Evolutionary conservation across 169 alveolate genomes (phyloP), one percentile per base, ranked within the genome.

Genomic region (Cyclospora cayetanensis): DNA sequence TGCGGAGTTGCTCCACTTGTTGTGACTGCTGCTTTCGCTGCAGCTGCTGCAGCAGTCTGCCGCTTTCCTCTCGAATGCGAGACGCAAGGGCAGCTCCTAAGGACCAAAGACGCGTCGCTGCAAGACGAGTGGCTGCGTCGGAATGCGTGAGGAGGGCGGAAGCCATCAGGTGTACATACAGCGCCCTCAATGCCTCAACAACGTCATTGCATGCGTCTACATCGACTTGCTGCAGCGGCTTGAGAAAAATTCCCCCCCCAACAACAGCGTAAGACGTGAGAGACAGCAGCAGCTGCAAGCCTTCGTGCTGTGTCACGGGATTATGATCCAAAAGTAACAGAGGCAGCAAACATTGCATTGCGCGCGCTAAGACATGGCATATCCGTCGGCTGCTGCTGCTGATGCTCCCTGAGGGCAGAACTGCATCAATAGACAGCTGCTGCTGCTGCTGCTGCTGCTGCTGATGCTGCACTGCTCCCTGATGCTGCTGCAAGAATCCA

Each of bases 101-200:
- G 25, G 50, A 27, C 87, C 87, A 77, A 42, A 77, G 50, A 2
- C 70, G 31, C 27, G 87, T 37, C 22, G 87, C 87, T 27, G 87
- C 70, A 2, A 77, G 2, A 12, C 87, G 43, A 9, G 31, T 27
- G 15, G 20, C 12, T 1, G 87, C 18, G 70, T 77, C 87, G 2
- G 35, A 22, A 29, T 77, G 87, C 15, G 87, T 46, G 39, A 31
- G 70, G 31, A 77, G 70, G 12, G 87, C 87, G 2, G 87, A 31
- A 29, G 87, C 87, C 11, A 77, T 42, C 34, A 77, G 87, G 87
- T 77, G 87, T 42, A 77, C 87, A 31, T 77, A 77, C 66, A 77
- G 70, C 39, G n/a, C 87, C 12, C 87, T 53, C 46, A 77, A 70
- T 55, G 35, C 87, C 29, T 77, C 87, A 35, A 29, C 5, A 11